These are phyloP conservation scores for Irpex sp. DNA, from an alignment of 1,284 basidiomycete genomes.

Conservation along the genomic window DNA sequence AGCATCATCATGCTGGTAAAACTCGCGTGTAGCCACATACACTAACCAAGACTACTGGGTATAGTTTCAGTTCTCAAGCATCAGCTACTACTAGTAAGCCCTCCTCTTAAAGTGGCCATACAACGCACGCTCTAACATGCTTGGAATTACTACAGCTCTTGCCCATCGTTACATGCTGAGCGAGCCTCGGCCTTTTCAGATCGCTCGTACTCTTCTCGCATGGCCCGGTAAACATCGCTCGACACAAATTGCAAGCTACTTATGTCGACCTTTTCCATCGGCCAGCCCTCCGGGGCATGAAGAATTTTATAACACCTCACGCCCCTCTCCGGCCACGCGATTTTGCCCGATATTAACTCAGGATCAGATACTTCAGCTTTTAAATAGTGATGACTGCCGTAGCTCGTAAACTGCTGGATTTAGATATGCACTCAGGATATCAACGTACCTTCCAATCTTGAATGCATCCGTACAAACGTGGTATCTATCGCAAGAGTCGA, in stretches of 20 bases:
- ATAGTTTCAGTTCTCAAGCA: too few species aligned
- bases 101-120: too few species aligned
- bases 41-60: too few species aligned
- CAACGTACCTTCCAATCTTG: background rate
- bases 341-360: background rate
- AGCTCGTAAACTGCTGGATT: too few species aligned
- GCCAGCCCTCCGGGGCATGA: background rate
- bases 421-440: background rate
- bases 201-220: background rate
- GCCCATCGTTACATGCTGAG: background rate
- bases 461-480: background rate
- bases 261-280: background rate
- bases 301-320: background rate
- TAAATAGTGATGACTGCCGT: background rate
- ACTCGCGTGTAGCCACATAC: too few species aligned
- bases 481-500: background rate
- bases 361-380: background rate
- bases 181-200: background rate
- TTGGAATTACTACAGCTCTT: background rate
- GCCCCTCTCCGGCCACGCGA: background rate
- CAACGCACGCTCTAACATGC: too few species aligned
- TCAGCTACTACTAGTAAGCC: too few species aligned
- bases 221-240: background rate
- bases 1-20: too few species aligned
- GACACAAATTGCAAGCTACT: background rate